These are phyloP conservation scores for Sarcodon aspratus DNA, from an alignment of 768 basidiomycete genomes.

Conservation along the genomic window DNA sequence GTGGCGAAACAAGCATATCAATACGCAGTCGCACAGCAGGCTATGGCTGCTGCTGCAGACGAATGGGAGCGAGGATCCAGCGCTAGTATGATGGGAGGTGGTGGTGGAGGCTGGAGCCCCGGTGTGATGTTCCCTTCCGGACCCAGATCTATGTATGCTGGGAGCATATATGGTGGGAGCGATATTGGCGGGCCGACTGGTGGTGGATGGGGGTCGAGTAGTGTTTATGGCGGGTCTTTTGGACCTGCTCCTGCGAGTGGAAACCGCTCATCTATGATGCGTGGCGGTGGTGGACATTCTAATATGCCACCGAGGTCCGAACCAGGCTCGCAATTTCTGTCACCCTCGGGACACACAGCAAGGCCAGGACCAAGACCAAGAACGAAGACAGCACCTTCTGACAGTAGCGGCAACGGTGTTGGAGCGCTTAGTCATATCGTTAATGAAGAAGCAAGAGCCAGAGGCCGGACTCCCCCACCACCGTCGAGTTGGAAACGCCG, in stretches of 20 bases:
- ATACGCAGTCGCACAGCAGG: constrained; percentile 83
- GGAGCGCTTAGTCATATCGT: background rate
- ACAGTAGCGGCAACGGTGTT: constrained; percentile 6
- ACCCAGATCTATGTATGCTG: constrained; percentile 47
- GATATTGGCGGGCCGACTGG: constrained; percentile 23
- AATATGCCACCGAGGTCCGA: background rate
- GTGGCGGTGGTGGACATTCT: constrained; percentile 4
- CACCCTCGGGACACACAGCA: constrained; percentile 1
- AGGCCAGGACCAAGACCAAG: constrained; percentile 13
- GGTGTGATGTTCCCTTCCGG: constrained; percentile 40
- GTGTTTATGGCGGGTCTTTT: constrained; percentile 62
- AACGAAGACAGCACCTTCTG: constrained; percentile 20
- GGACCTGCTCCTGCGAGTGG: constrained; percentile 19
- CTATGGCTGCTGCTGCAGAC: constrained; percentile 79
- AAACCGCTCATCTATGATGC: constrained; percentile 15
- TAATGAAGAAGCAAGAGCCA: constrained; percentile 2
- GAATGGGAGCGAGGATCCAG: constrained; percentile 82
- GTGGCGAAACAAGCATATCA: constrained; percentile 84
- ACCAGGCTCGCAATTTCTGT: constrained; percentile 3
- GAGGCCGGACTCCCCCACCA: constrained; percentile 11
- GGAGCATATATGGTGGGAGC: constrained; percentile 54
- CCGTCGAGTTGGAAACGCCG: constrained; percentile 21
- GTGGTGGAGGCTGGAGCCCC: constrained; percentile 23
- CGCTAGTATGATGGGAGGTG: constrained; percentile 23
- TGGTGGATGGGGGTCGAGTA: constrained; percentile 41